Base-by-base conservation (phyloP, 768 basidiomycete genomes). In the Saitozyma sp. region DNA sequence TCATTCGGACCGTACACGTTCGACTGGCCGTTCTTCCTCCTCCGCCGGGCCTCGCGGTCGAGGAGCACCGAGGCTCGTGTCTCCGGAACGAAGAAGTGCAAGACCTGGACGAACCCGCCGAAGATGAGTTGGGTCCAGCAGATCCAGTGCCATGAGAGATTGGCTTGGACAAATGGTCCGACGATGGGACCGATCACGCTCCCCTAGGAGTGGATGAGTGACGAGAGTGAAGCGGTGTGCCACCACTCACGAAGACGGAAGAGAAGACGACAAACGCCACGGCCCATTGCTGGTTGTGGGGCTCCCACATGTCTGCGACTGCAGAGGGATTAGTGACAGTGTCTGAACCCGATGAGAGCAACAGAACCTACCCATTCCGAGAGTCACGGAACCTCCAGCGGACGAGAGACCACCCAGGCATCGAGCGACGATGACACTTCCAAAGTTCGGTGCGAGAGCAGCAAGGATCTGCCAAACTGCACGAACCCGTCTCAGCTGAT, bases 401-500 rank as follows among this genome's bases (percentile, higher is more conserved):
- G 70, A 69, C 9, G 70, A 77, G n/a, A 78, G 59, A 65, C 77
- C 77, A 37, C 75, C 75, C 2, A 78, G 63, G n/a, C 64, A 54
- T 19, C 77, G 66, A 50, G 65, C 68, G 43, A 70, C 65, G 54
- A 77, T 53, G 42, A 78, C 60, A 13, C 64, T 59, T 13, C 55
- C 71, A 53, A 58, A 78, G 49, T 73, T 78, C 16, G 71, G 71
- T 8, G 75, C 67, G 13, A 78, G 63, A 1, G 70, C 75, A 16
- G 62, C 62, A 3, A 69, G 71, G 19, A 78, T 66, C 40, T 76
- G 67, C 69, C 69, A 78, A 39, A 78, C 72, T 74, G 58, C 43
- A 14, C 55, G 1, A 29, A 29, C 29, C 29, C 29, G 29, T 29
- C 29, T 42, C 42, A 20, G 17, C 41, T 13, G 56, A 39, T 29